These are phyloP conservation scores for Phytopythium aichiense DNA, from an alignment of 352 stramenopile species.

Conservation along the genomic window DNA sequence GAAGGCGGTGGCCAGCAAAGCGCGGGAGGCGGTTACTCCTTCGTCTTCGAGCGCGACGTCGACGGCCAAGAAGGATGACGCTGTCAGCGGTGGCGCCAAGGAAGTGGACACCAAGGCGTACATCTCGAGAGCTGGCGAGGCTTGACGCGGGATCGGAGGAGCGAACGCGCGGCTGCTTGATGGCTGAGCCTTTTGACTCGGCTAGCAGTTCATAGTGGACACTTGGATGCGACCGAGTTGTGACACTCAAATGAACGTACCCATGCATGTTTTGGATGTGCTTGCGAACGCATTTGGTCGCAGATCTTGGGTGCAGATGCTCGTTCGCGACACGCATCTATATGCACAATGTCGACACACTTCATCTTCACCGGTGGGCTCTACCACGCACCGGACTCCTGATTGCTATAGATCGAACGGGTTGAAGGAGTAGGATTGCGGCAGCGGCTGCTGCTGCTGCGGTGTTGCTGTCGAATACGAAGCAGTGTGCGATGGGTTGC, in stretches of 20 bases:
- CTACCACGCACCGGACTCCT: slow-evolving; percentile 8
- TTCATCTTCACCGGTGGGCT: not conserved
- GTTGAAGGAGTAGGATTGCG: slow-evolving; percentile 29
- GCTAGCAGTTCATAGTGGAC: slow-evolving; percentile 3
- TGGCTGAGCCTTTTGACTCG: slow-evolving; percentile 1
- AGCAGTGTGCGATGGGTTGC: not conserved
- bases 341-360: not conserved
- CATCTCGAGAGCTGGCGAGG: slow-evolving; percentile 9
- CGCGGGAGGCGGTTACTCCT: not conserved
- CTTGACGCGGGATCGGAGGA: not conserved
- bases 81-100: slow-evolving; percentile 1
- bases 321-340: not conserved
- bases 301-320: not conserved
- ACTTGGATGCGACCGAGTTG: not conserved
- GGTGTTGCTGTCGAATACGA: not conserved
- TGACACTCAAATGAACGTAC: not conserved
- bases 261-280: slow-evolving; percentile 2
- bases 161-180: slow-evolving; percentile 1
- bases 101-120: not conserved
- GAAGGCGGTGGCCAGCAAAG: not conserved
- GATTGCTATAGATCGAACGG: slow-evolving; percentile 48
- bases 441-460: slow-evolving; percentile 10
- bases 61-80: not conserved
- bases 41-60: not conserved
- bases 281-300: not conserved